phyloP scores from a whole-genome alignment of 768 basidiomycete genomes.

The Leccinellum albellum region DNA sequence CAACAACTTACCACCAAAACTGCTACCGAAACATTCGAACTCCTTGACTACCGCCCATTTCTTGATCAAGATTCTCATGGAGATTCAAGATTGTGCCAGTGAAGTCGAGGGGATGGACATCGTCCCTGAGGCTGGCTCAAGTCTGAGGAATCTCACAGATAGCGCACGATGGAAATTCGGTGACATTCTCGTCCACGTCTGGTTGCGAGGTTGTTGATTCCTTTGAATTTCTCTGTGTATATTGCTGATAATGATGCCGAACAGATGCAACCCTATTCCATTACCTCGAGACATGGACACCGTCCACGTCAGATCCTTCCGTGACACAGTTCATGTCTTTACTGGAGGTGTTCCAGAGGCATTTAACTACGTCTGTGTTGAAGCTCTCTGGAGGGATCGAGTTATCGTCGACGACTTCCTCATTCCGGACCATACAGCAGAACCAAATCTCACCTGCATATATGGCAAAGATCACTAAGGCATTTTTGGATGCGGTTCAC shows the following conservation, averaged over 20 bases:
- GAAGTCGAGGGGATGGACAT: slow-evolving; percentile 82
- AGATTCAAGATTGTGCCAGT: slow-evolving; percentile 81
- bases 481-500: slow-evolving; percentile 84
- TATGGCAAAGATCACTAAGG: slow-evolving; percentile 69
- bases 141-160: slow-evolving; percentile 71
- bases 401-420: slow-evolving; percentile 41
- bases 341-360: slow-evolving; percentile 77
- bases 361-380: slow-evolving; percentile 70
- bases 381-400: slow-evolving; percentile 80
- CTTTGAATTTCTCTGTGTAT: not conserved
- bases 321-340: slow-evolving; percentile 74
- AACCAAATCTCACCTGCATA: slow-evolving; percentile 61
- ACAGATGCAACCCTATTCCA: slow-evolving; percentile 82
- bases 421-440: slow-evolving; percentile 54
- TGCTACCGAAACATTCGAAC: slow-evolving; percentile 73
- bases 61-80: slow-evolving; percentile 73
- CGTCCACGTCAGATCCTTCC: slow-evolving; percentile 56
- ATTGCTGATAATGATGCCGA: slow-evolving; percentile 6
- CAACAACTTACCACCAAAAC: slow-evolving; percentile 40
- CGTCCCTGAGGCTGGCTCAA: slow-evolving; percentile 64
- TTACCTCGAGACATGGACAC: slow-evolving; percentile 81
- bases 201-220: slow-evolving; percentile 69
- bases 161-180: slow-evolving; percentile 85
- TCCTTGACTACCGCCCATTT: slow-evolving; percentile 81
- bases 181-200: slow-evolving; percentile 71